phyloP scores from a whole-genome alignment of 2,329 filamentous ascomycete species.

The Colletotrichum eremochloae region DNA sequence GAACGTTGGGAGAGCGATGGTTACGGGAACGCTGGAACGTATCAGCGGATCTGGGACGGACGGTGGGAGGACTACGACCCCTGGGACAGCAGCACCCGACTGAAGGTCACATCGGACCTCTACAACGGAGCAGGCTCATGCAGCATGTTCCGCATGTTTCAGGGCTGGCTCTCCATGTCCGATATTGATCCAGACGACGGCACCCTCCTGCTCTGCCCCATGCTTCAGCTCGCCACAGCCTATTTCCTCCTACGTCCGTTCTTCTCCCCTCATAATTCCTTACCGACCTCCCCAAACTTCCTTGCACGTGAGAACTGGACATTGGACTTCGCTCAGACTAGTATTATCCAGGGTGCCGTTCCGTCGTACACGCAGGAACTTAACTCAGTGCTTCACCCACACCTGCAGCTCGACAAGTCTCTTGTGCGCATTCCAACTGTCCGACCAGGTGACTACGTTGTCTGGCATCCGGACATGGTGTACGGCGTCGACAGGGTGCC shows the following conservation, averaged over 20 bases:
- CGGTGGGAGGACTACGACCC: constrained; percentile 69
- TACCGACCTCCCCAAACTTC: constrained; percentile 51
- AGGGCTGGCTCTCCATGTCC: constrained; percentile 68
- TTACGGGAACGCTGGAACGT: constrained; percentile 71
- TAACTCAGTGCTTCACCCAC: constrained; percentile 76
- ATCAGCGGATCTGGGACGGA: constrained; percentile 66
- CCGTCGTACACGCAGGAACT: constrained; percentile 80
- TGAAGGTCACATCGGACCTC: constrained; percentile 66
- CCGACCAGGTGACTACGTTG: constrained; percentile 80
- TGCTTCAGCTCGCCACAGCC: constrained; percentile 73
- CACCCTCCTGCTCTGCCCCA: constrained; percentile 80
- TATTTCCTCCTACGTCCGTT: constrained; percentile 85
- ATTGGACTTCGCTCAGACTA: constrained; percentile 58
- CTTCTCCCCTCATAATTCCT: constrained; percentile 64
- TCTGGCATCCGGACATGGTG: constrained; percentile 79
- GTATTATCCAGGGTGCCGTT: constrained; percentile 77
- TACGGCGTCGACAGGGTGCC: constrained; percentile 75
- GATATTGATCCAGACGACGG: constrained; percentile 75
- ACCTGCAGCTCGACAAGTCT: constrained; percentile 74
- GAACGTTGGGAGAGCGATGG: constrained; percentile 80
- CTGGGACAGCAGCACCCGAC: constrained; percentile 67
- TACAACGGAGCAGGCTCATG: constrained; percentile 71
- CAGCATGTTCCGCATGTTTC: constrained; percentile 71
- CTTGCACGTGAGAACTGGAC: constrained; percentile 67
- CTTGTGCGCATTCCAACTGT: constrained; percentile 80